Conservation (phyloP, 2,329 filamentous ascomycete genomes). For the Diplodia mutila region DNA sequence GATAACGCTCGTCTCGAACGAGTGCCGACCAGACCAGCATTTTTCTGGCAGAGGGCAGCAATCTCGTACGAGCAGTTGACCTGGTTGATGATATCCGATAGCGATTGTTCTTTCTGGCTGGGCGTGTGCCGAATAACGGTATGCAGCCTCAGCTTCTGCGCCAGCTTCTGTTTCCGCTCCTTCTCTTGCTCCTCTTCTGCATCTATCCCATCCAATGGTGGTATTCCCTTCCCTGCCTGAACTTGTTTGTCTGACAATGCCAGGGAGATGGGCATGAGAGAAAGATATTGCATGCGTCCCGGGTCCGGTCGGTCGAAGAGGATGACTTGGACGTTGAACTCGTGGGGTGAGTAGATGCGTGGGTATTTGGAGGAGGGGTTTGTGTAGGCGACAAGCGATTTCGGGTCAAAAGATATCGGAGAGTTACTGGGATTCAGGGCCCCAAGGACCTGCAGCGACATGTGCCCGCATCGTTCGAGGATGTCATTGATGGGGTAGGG, state of each 20-base stretch:
- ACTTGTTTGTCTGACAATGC: conserved; percentile 69
- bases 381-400: conserved; percentile 62
- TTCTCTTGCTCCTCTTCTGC: conserved; percentile 71
- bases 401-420: conserved; percentile 62
- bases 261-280: conserved; percentile 83
- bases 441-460: conserved; percentile 83
- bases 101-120: conserved; percentile 79
- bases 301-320: conserved; percentile 87
- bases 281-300: conserved; percentile 93
- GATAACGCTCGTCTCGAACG: conserved; percentile 83
- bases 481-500: conserved; percentile 79
- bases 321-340: conserved; percentile 81
- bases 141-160: conserved; percentile 87
- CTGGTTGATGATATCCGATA: conserved; percentile 84
- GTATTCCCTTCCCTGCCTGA: conserved; percentile 43
- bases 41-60: conserved; percentile 82
- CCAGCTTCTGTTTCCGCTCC: conserved; percentile 66
- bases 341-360: conserved; percentile 68
- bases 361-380: conserved; percentile 61
- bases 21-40: conserved; percentile 80
- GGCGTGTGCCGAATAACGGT: conserved; percentile 76
- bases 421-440: conserved; percentile 68
- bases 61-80: conserved; percentile 96
- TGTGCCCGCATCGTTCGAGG: conserved; percentile 80
- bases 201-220: conserved; percentile 63